These are phyloP conservation scores for Galeopsis tetrahit DNA, from an alignment of 257 asterid genomes.

Conservation along the genomic window DNA sequence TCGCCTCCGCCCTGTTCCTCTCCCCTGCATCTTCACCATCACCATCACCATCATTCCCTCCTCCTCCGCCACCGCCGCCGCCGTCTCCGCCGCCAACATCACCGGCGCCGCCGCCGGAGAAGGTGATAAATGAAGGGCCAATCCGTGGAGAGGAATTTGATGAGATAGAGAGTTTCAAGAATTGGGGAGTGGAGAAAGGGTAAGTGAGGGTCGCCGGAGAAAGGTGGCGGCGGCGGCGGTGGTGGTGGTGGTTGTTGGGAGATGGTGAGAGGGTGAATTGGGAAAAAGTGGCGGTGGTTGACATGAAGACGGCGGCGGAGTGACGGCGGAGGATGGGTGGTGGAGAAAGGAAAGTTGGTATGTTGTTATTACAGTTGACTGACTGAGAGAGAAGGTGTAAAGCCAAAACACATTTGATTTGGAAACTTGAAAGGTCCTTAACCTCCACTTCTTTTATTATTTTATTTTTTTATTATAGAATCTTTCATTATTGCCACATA, in stretches of 20 bases:
- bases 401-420: not conserved
- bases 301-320: constrained; percentile 22
- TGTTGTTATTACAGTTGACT: constrained; percentile 30
- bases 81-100: constrained; percentile 38
- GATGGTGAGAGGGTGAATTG: constrained; percentile 33
- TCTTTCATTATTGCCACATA: no score
- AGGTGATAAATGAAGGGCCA: constrained; percentile 40
- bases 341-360: constrained; percentile 21
- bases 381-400: not conserved
- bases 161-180: constrained; percentile 29
- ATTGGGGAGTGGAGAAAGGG: constrained; percentile 37
- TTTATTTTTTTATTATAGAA: no score
- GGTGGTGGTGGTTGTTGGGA: constrained; percentile 24
- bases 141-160: constrained; percentile 35
- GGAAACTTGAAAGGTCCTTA: constrained; percentile 21
- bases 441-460: not conserved
- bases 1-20: constrained; percentile 72
- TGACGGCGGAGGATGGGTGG: not conserved
- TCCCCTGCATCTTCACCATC: constrained; percentile 68
- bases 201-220: constrained; percentile 32
- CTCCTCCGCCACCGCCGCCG: constrained; percentile 34
- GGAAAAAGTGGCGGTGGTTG: constrained; percentile 45
- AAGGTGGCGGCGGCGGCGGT: constrained; percentile 24
- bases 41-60: constrained; percentile 36
- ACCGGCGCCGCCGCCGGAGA: constrained; percentile 41